Conservation (phyloP, 129 eudicot genomes). For the Ambrosia trifida region DNA sequence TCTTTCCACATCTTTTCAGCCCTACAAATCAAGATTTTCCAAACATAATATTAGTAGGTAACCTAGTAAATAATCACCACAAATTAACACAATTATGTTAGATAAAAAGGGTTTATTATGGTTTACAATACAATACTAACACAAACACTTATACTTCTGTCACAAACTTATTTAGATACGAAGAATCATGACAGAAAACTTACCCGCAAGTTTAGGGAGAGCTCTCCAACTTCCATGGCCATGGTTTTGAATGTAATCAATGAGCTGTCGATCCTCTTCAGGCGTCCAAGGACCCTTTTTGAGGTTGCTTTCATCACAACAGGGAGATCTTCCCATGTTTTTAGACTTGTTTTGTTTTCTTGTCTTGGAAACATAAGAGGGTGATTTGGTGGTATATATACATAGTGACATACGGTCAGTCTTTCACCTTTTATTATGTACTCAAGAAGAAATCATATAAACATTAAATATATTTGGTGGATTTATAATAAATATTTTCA, state of each 20-base stretch:
- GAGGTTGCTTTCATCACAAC: constrained; percentile 41
- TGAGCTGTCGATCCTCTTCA: constrained; percentile 43
- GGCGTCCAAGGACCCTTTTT: constrained; percentile 52
- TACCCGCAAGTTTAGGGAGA: constrained; percentile 50
- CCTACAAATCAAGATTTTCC: constrained; percentile 22
- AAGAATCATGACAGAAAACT: neutral
- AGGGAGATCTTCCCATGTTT: constrained; percentile 46
- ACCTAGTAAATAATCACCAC: neutral
- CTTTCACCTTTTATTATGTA: neutral
- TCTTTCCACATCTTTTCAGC: constrained; percentile 46
- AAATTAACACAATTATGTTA: neutral
- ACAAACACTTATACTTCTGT: neutral
- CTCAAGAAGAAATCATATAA: neutral
- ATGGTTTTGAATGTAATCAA: constrained; percentile 36
- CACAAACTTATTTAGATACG: neutral
- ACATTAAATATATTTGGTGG: neutral
- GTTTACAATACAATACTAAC: neutral
- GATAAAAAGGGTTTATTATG: neutral
- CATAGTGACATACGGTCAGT: neutral
- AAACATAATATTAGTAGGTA: neutral
- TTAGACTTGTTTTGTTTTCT: constrained; percentile 12
- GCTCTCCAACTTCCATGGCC: constrained; percentile 58
- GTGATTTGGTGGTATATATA: constrained; percentile 20
- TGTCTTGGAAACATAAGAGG: constrained; percentile 21
- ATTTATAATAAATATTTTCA: neutral